A percentile compares a stretch with the other conserved stretches of the same genome.
Conservation (phyloP, 2,329 filamentous ascomycete species). For the Davidsoniella virescens region DNA sequence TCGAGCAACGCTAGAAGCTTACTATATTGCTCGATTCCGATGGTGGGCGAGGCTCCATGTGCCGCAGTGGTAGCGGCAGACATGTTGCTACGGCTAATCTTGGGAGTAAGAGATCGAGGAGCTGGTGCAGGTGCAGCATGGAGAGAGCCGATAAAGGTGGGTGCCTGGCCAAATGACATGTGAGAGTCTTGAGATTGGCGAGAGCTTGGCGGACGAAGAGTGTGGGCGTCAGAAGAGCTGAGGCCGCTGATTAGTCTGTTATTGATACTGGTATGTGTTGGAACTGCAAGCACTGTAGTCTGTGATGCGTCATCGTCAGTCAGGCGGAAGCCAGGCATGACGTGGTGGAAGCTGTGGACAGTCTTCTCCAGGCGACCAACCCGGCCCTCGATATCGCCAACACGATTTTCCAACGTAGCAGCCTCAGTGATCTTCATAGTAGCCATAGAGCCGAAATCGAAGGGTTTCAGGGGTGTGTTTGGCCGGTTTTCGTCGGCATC, state of each 20-base stretch:
- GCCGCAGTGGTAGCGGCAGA: conserved; percentile 13
- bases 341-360: conserved; percentile 32
- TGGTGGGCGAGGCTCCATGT: conserved; percentile 12
- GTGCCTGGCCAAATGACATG: conserved; percentile 30
- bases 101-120: conserved; percentile 3
- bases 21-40: conserved; percentile 31
- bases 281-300: too few species aligned
- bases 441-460: conserved; percentile 35
- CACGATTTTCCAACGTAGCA: conserved; percentile 35
- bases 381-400: conserved; percentile 34
- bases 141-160: conserved; percentile 29
- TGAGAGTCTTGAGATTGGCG: conserved; percentile 21
- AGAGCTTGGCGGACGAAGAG: conserved; percentile 4
- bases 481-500: conserved; percentile 15
- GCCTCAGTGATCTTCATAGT: conserved; percentile 42
- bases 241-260: too few species aligned
- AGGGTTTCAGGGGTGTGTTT: conserved; percentile 31
- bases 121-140: conserved; percentile 21
- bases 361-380: conserved; percentile 37
- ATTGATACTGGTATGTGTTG: too few species aligned
- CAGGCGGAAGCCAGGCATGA: conserved; percentile 25
- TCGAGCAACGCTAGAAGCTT: conserved; percentile 36
- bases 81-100: neutral
- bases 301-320: conserved; percentile 13
- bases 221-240: neutral